These are phyloP conservation scores for Leptographium galeiforme DNA, from an alignment of 2,329 filamentous ascomycete species.

Conservation along the genomic window DNA sequence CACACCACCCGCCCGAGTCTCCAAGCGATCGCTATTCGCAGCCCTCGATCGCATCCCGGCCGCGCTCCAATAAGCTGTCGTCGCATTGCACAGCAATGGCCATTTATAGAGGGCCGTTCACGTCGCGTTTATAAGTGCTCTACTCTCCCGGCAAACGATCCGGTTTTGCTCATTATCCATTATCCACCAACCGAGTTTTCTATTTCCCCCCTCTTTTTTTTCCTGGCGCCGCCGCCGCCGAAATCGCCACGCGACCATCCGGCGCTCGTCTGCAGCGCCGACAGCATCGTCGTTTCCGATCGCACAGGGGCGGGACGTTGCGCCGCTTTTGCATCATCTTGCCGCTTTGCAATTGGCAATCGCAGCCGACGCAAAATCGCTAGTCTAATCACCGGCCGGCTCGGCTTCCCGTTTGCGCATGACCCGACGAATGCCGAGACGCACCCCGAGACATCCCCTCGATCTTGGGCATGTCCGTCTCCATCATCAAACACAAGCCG, in stretches of 20 bases:
- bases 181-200: background rate
- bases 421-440: background rate
- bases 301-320: no score
- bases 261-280: no score
- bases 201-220: background rate
- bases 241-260: no score
- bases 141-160: background rate
- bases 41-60: no score
- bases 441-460: background rate
- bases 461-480: slow-evolving; percentile 23
- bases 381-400: background rate
- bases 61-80: no score
- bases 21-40: no score
- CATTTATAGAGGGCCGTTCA: background rate
- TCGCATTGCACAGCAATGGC: no score
- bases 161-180: background rate
- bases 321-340: no score
- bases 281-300: no score
- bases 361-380: background rate
- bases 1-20: no score
- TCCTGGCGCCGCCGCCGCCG: no score
- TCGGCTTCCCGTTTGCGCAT: background rate
- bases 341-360: background rate
- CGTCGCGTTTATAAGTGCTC: background rate
- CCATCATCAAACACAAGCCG: slow-evolving; percentile 27